phyloP scores from a whole-genome alignment of 805 yeast species.

The Ogataea nakhonphanomensis region DNA sequence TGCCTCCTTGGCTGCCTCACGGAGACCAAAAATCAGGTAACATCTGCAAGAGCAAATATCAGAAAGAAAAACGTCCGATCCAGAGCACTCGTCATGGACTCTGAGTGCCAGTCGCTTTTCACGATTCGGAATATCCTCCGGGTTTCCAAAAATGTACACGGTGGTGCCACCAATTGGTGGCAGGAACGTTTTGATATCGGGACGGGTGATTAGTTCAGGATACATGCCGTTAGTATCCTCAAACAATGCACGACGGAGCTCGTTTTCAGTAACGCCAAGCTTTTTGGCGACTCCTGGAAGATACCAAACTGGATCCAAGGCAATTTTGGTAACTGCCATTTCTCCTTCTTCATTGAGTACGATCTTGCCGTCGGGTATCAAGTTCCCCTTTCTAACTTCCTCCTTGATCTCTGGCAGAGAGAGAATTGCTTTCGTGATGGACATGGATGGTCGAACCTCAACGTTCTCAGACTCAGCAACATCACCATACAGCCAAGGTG shows the following conservation, averaged over 20 bases:
- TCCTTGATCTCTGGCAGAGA: slow-evolving; percentile 56
- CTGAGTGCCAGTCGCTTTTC: slow-evolving; percentile 51
- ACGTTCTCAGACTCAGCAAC: slow-evolving; percentile 43
- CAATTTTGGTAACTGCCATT: slow-evolving; percentile 58
- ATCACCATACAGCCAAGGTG: slow-evolving; percentile 55
- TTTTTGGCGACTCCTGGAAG: slow-evolving; percentile 67
- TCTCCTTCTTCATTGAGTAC: slow-evolving; percentile 61
- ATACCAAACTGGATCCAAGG: slow-evolving; percentile 71
- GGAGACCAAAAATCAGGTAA: slow-evolving; percentile 60
- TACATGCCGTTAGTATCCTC: slow-evolving; percentile 72
- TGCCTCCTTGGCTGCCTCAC: slow-evolving; percentile 67
- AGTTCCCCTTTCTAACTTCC: slow-evolving; percentile 49
- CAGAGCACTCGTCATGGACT: slow-evolving; percentile 68
- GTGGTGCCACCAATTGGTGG: slow-evolving; percentile 72
- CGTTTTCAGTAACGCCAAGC: slow-evolving; percentile 52
- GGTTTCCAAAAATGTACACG: slow-evolving; percentile 64
- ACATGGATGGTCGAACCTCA: slow-evolving; percentile 61
- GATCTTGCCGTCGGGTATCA: slow-evolving; percentile 56
- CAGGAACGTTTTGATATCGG: slow-evolving; percentile 60
- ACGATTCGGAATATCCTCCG: slow-evolving; percentile 50
- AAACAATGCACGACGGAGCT: slow-evolving; percentile 56
- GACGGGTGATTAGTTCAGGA: slow-evolving; percentile 65
- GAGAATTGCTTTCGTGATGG: slow-evolving; percentile 64
- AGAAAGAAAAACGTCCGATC: slow-evolving; percentile 66
- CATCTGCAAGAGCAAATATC: slow-evolving; percentile 72